Base-by-base conservation (phyloP, 2,329 filamentous ascomycete genomes). In the Fusarium sp. region DNA sequence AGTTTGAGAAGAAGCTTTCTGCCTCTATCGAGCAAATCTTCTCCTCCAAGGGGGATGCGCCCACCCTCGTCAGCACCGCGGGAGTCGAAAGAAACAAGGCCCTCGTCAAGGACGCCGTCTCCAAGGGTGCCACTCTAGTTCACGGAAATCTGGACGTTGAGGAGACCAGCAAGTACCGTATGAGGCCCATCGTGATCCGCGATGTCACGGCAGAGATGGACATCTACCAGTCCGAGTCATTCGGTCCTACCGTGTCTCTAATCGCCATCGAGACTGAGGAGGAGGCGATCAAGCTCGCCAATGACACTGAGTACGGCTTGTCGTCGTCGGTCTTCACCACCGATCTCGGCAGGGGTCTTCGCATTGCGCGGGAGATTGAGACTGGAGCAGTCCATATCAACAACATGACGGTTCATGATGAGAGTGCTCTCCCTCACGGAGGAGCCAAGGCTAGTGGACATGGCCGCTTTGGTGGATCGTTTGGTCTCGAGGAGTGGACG, bases 261-360 rank as follows among this genome's bases (percentile, higher is more conserved):
- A 89, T 92, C 16, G 85, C 88, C 25, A 87, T 95, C 29, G 86
- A 90, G n/a, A 86, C 83, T 3, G 92, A 94, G 56, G 93, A 94
- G 35, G 92, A 95, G 74, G 94, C 93, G 0, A 82, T 97, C 27
- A 84, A 86, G 33, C 84, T 96, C 20, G 93, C 94, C 16, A 97
- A 97, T 79, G 93, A 96, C 77, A 95, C 92, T 2, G 92, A 95
- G 59, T 97, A 95, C 79, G 94, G 94, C 5, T 87, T 97, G 11
- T 86, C 87, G 3, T 88, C 91, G 4, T 88, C 93, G 0, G 89
- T 97, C 2, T 97, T 95, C 81, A 95, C 94, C 0, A 85, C 88
- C 74, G 91, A 94, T 79, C 82, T 96, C 62, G 83, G 86, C 59
- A 84, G 86, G 47, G 92, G 87, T 0, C 79, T 93, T 70, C 84